Conservation (phyloP, 352 stramenopile genomes). For the Globisporangium spinosum region DNA sequence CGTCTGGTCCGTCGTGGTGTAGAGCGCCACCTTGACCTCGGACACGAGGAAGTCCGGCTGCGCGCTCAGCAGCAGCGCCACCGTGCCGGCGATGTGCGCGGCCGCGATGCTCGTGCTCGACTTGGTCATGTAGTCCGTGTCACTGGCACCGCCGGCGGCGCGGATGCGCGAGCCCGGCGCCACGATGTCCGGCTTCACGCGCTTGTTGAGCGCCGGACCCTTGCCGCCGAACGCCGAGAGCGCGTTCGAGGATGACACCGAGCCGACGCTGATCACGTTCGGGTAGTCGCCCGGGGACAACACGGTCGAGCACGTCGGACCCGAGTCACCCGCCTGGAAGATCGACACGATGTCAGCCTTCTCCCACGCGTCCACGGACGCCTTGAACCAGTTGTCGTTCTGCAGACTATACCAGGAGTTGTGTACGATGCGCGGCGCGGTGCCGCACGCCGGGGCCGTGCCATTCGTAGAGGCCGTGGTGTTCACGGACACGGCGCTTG, state of each 20-base stretch:
- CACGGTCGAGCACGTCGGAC: not conserved
- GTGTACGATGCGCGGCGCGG: not conserved
- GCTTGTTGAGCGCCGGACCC: not conserved
- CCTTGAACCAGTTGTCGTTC: constrained; percentile 1
- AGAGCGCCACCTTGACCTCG: not conserved
- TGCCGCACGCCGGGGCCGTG: not conserved
- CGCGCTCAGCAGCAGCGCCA: not conserved
- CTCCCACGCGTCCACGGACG: not conserved
- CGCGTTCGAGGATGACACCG: not conserved
- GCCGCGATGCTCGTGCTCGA: not conserved
- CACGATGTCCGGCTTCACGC: not conserved
- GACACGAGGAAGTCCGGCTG: not conserved
- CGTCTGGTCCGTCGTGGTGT: not conserved
- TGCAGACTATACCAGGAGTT: not conserved
- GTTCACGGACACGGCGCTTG: not conserved
- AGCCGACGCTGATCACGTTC: not conserved
- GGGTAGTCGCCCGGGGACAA: not conserved
- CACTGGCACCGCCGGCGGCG: not conserved
- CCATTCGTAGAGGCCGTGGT: not conserved
- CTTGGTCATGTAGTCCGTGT: not conserved
- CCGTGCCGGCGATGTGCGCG: not conserved
- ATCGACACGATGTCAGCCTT: not conserved
- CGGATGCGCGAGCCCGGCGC: not conserved
- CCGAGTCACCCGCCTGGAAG: not conserved
- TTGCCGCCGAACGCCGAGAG: not conserved